These are phyloP conservation scores for Microbotryomycetes sp. DNA, from an alignment of 1,284 basidiomycete genomes.

Conservation along the genomic window DNA sequence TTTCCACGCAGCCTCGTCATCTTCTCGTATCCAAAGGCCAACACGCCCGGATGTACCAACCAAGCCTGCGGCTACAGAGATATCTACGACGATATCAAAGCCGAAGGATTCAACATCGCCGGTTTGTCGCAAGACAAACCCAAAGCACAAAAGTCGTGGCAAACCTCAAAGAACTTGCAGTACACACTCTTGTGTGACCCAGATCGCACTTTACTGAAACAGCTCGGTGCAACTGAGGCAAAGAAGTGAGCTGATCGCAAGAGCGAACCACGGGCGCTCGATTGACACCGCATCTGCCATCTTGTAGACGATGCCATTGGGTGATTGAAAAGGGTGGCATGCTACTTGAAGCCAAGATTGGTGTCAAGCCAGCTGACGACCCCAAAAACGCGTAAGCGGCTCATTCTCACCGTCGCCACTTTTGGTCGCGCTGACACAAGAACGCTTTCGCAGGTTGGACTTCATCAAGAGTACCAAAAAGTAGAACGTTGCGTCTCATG, in stretches of 20 bases:
- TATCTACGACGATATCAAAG: constrained; percentile 63
- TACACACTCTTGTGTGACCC: constrained; percentile 85
- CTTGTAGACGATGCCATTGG: constrained; percentile 64
- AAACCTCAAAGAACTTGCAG: constrained; percentile 62
- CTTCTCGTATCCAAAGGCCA: constrained; percentile 56
- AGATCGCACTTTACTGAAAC: constrained; percentile 66
- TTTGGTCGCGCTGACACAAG: neutral
- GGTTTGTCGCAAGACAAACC: constrained; percentile 81
- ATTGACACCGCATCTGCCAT: no score
- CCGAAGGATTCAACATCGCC: constrained; percentile 66
- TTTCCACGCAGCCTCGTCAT: constrained; percentile 53
- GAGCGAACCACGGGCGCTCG: neutral
- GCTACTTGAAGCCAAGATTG: constrained; percentile 69
- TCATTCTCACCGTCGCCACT: neutral
- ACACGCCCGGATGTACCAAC: constrained; percentile 61
- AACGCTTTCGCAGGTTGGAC: constrained; percentile 2
- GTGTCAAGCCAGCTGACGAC: constrained; percentile 69
- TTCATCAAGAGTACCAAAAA: constrained; percentile 11
- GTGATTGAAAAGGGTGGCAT: constrained; percentile 83
- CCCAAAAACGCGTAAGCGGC: constrained; percentile 38
- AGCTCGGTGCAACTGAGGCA: constrained; percentile 66
- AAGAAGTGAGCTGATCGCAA: constrained; percentile 47
- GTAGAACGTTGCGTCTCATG: neutral
- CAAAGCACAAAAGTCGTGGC: constrained; percentile 56
- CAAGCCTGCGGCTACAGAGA: constrained; percentile 88